phyloP scores from a whole-genome alignment of 805 yeast genomes.

The Sungouiozyma ichnusensis region DNA sequence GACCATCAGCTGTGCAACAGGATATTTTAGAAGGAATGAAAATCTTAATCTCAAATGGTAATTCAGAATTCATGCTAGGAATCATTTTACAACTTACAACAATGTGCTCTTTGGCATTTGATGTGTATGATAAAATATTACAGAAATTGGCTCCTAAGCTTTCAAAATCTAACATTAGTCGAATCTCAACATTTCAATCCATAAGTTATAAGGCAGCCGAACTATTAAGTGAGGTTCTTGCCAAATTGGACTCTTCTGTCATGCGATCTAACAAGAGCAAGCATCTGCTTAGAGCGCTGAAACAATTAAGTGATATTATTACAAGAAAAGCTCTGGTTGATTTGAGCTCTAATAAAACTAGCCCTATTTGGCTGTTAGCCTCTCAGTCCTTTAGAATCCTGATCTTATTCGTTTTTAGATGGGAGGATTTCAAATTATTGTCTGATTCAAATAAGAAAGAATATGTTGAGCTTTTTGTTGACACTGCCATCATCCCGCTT shows the following conservation, averaged over 20 bases:
- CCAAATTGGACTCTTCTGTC: conserved; percentile 21
- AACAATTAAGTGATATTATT: conserved; percentile 44
- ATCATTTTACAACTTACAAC: conserved; percentile 45
- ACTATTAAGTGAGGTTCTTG: conserved; percentile 33
- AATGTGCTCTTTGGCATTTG: conserved; percentile 49
- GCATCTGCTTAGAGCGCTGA: conserved; percentile 36
- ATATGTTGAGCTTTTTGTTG: conserved; percentile 22
- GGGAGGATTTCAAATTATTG: conserved; percentile 3
- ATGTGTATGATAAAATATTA: conserved; percentile 46
- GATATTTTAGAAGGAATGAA: conserved; percentile 44
- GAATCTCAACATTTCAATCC: conserved; percentile 56
- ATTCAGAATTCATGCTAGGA: conserved; percentile 33
- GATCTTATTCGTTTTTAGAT: conserved; percentile 18
- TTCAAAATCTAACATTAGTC: conserved; percentile 23
- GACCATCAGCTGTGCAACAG: conserved; percentile 54
- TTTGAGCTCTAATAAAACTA: conserved; percentile 5
- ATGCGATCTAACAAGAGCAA: conserved; percentile 34
- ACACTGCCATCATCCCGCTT: conserved; percentile 23
- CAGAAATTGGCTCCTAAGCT: conserved; percentile 38
- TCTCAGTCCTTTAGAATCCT: conserved; percentile 32
- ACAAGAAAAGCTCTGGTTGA: conserved; percentile 33
- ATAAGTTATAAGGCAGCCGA: conserved; percentile 40
- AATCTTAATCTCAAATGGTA: conserved; percentile 19
- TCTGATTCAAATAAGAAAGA: conserved; percentile 5
- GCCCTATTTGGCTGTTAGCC: conserved; percentile 47